Evolutionary conservation across 2,329 filamentous ascomycete species (phyloP).

Genomic region (Trichoderma sp.): DNA sequence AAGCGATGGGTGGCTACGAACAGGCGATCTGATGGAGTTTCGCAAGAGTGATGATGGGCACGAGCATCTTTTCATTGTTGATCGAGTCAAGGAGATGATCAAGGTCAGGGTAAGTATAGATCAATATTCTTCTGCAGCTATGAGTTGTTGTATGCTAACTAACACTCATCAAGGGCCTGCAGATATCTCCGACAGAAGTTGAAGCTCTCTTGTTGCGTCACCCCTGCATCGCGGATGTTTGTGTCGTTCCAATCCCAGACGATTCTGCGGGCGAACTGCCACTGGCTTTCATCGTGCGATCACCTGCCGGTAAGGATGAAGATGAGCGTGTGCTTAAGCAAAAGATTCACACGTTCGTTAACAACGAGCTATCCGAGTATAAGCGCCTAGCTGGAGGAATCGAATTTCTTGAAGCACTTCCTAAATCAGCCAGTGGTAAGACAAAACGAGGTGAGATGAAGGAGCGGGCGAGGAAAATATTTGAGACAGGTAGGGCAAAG

Average conservation of each 20-base stretch:
- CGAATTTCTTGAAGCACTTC: slow-evolving; percentile 53
- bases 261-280: slow-evolving; percentile 54
- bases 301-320: slow-evolving; percentile 36
- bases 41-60: slow-evolving; percentile 48
- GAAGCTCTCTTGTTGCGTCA: slow-evolving; percentile 66
- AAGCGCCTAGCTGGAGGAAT: slow-evolving; percentile 52
- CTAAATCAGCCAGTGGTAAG: slow-evolving; percentile 61
- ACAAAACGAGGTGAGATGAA: slow-evolving; percentile 50
- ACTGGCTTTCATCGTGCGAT: slow-evolving; percentile 53
- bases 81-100: slow-evolving; percentile 45
- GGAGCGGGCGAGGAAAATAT: slow-evolving; percentile 30
- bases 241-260: slow-evolving; percentile 63
- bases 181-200: slow-evolving; percentile 70
- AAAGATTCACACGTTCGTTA: slow-evolving; percentile 47
- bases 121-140: not conserved
- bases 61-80: slow-evolving; percentile 26
- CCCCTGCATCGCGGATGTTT: slow-evolving; percentile 62
- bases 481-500: slow-evolving; percentile 16
- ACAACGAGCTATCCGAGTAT: slow-evolving; percentile 35
- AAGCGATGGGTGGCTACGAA: slow-evolving; percentile 28
- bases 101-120: slow-evolving; percentile 46
- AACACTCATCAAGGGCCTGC: slow-evolving; percentile 52
- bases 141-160: not conserved
- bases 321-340: slow-evolving; percentile 53
- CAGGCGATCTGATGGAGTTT: slow-evolving; percentile 54